phyloP scores from a whole-genome alignment of 2,329 filamentous ascomycete genomes.

The Aurifilum marmelostoma region DNA sequence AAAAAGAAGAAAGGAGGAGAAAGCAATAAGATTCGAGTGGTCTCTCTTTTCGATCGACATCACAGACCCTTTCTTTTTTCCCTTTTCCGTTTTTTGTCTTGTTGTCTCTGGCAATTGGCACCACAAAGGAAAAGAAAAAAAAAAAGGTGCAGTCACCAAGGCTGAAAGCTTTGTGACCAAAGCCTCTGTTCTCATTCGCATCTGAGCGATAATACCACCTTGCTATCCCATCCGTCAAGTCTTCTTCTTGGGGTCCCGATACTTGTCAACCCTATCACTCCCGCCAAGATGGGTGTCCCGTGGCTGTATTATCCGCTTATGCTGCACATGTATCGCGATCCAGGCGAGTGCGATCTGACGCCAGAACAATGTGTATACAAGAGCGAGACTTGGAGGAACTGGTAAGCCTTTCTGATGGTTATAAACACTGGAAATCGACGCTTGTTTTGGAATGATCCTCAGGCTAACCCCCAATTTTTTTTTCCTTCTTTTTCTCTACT shows the following conservation, averaged over 20 bases:
- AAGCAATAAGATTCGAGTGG: neutral
- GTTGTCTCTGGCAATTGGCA: no score
- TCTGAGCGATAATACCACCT: neutral
- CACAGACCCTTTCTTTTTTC: neutral
- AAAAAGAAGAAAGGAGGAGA: neutral
- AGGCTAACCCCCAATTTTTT: neutral
- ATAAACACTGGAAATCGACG: no score
- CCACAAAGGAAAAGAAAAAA: neutral
- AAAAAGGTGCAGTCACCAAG: neutral
- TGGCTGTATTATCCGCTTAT: constrained; percentile 18
- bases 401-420: constrained; percentile 1
- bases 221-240: neutral
- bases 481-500: neutral
- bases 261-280: no score
- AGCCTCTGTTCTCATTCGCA: neutral
- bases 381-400: constrained; percentile 4
- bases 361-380: constrained; percentile 14
- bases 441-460: neutral
- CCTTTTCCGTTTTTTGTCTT: neutral
- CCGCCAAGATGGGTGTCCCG: constrained; percentile 18
- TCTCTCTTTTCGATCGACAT: neutral
- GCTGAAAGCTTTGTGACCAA: no score
- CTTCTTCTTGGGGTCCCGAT: no score
- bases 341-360: constrained; percentile 17
- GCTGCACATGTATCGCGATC: constrained; percentile 13